Percentiles rank a stretch among this genome's conserved stretches.
phyloP scores from a whole-genome alignment of 2,329 filamentous ascomycete species.

The Uncinocarpus reesii region DNA sequence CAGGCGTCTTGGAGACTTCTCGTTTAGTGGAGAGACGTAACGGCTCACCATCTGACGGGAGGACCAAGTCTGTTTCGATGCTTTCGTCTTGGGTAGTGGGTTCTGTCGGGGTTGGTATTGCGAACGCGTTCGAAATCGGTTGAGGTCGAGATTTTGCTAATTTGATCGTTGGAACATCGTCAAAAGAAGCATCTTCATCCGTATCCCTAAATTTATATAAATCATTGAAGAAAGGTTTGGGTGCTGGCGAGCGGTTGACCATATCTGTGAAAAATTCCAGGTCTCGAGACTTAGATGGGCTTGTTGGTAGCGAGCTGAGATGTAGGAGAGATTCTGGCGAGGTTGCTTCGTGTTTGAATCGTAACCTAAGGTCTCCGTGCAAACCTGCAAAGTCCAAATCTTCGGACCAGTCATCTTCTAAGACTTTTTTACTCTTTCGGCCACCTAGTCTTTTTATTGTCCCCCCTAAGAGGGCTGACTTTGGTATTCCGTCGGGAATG shows the following conservation, averaged over 20 bases:
- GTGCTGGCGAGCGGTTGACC: slow-evolving; percentile 34
- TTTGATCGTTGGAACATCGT: slow-evolving; percentile 58
- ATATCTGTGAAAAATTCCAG: slow-evolving; percentile 23
- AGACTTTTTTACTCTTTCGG: slow-evolving; percentile 59
- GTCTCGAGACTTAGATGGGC: slow-evolving; percentile 30
- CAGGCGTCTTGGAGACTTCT: slow-evolving; percentile 55
- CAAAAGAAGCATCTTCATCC: slow-evolving; percentile 52
- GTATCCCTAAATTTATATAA: slow-evolving; percentile 56
- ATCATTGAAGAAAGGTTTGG: slow-evolving; percentile 46
- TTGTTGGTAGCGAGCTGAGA: slow-evolving; percentile 44
- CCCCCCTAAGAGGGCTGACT: slow-evolving; percentile 80
- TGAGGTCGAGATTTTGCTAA: slow-evolving; percentile 48
- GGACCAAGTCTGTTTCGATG: slow-evolving; percentile 62
- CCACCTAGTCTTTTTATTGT: slow-evolving; percentile 83
- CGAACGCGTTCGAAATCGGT: slow-evolving; percentile 47
- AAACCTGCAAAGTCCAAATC: slow-evolving; percentile 59
- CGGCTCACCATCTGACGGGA: slow-evolving; percentile 54
- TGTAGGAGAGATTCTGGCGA: slow-evolving; percentile 62
- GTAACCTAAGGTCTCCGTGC: slow-evolving; percentile 52
- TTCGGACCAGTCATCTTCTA: slow-evolving; percentile 72
- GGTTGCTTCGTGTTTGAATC: slow-evolving; percentile 48
- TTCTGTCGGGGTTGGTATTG: slow-evolving; percentile 39
- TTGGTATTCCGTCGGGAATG: slow-evolving; percentile 73
- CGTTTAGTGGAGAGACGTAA: slow-evolving; percentile 52
- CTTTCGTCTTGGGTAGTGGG: slow-evolving; percentile 47